Evolutionary conservation across 305 asterid genomes (phyloP).

Genomic region (Euphrasia arctica): DNA sequence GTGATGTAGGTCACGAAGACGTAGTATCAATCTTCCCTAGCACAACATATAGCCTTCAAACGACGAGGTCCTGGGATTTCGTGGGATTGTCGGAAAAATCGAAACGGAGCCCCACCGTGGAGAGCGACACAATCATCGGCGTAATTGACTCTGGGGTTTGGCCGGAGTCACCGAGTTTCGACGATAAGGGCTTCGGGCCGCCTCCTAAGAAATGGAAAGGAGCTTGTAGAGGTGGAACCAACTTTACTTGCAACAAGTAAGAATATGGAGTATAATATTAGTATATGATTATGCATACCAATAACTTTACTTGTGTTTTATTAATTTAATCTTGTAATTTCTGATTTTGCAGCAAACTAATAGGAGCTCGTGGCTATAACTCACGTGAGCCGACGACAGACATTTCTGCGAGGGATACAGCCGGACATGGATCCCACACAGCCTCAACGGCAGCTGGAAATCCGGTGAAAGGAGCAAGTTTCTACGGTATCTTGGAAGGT

Average conservation of each 20-base stretch:
- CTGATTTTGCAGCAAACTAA: constrained; percentile 39
- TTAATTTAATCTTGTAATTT: no score
- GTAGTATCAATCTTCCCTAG: constrained; percentile 40
- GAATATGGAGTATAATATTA: no score
- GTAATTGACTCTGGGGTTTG: no score
- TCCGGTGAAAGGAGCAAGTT: constrained; percentile 30
- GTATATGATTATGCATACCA: no score
- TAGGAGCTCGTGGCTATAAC: constrained; percentile 42
- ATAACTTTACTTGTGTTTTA: no score
- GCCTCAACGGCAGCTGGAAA: constrained; percentile 53
- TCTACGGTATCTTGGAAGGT: constrained; percentile 37
- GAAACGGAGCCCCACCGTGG: no score
- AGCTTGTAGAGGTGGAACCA: no score
- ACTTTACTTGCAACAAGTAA: no score
- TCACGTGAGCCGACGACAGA: not conserved
- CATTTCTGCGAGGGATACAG: constrained; percentile 23
- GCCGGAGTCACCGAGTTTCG: no score
- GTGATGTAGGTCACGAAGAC: constrained; percentile 27
- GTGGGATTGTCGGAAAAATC: constrained; percentile 28
- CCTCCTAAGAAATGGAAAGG: no score
- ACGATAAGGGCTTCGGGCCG: no score
- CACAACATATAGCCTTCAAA: constrained; percentile 26
- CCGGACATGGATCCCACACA: constrained; percentile 49
- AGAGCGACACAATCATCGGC: no score
- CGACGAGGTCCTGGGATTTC: constrained; percentile 53